Evolutionary conservation across 495 filamentous ascomycete genomes (phyloP).

Genomic region (Hypoxylon cercidicola): DNA sequence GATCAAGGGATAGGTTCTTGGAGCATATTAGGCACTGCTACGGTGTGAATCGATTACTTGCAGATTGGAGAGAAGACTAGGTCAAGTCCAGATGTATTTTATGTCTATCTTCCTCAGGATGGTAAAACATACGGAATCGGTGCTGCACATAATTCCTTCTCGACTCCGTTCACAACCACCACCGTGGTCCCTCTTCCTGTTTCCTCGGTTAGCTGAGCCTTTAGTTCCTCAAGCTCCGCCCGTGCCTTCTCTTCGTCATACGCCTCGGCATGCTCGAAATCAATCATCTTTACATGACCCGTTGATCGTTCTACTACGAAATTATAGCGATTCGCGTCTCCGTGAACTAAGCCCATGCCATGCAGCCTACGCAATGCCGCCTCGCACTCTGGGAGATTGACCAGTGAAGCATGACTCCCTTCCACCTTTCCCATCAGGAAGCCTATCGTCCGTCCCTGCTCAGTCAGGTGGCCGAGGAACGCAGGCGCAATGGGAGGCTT

Average conservation of each 20-base stretch:
- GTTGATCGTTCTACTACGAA: conserved; percentile 22
- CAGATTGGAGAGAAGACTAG: too few species aligned
- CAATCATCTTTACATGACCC: conserved; percentile 27
- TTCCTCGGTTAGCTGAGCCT: conserved; percentile 19
- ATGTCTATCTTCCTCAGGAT: too few species aligned
- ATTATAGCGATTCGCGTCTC: conserved; percentile 31
- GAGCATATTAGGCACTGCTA: too few species aligned
- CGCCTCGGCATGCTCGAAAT: conserved; percentile 32
- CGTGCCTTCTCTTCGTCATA: conserved; percentile 8
- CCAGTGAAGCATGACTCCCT: neutral
- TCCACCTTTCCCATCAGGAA: conserved; percentile 51
- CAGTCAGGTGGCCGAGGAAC: conserved; percentile 50
- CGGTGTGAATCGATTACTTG: too few species aligned
- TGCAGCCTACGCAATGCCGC: conserved; percentile 25
- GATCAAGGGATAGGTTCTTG: too few species aligned
- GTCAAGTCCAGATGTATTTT: too few species aligned
- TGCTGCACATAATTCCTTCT: too few species aligned
- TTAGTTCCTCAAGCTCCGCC: conserved; percentile 22
- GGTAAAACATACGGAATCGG: too few species aligned
- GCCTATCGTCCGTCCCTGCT: conserved; percentile 49
- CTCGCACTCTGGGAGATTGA: conserved; percentile 26
- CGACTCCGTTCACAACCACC: too few species aligned
- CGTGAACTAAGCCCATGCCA: conserved; percentile 22
- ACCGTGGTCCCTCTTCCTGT: conserved; percentile 2
- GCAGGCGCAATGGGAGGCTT: conserved; percentile 37